Conservation (phyloP, 306 rosid species). For the Hippophae gyantsensis region DNA sequence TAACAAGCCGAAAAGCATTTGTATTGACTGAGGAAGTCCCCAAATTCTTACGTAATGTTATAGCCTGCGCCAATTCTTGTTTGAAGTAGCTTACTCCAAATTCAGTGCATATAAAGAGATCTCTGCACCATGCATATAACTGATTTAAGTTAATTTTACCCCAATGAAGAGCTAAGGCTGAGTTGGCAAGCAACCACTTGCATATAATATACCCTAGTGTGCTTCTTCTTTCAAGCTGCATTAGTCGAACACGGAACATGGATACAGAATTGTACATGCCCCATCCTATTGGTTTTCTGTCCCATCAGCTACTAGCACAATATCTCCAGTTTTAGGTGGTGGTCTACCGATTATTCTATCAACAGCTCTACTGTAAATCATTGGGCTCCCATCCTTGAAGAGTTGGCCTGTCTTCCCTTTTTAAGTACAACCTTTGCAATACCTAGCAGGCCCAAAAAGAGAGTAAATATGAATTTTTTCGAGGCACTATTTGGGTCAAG, state of each 20-base stretch:
- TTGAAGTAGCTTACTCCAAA: constrained; percentile 70
- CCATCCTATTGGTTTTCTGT: constrained; percentile 77
- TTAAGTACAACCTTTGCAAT: constrained; percentile 79
- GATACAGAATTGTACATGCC: constrained; percentile 86
- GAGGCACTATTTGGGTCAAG: constrained; percentile 5
- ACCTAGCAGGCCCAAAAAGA: constrained; percentile 48
- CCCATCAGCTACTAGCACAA: constrained; percentile 85
- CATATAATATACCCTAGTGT: constrained; percentile 35
- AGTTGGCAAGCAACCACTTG: constrained; percentile 1
- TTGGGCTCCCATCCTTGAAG: constrained; percentile 95
- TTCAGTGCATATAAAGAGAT: constrained; percentile 48
- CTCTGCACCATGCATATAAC: constrained; percentile 32
- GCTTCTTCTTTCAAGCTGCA: constrained; percentile 88
- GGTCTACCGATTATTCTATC: constrained; percentile 89
- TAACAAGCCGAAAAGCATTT: constrained; percentile 72
- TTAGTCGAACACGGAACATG: constrained; percentile 84
- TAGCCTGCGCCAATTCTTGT: constrained; percentile 56
- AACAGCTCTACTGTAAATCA: constrained; percentile 94
- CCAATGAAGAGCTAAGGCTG: constrained; percentile 6
- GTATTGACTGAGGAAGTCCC: constrained; percentile 76
- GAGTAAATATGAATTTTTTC: constrained; percentile 18
- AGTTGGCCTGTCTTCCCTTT: constrained; percentile 90
- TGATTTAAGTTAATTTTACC: constrained; percentile 8
- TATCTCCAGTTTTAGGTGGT: constrained; percentile 81
- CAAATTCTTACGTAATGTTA: constrained; percentile 55